A percentile compares a stretch with the other conserved stretches of the same genome.
Conservation (phyloP, 495 filamentous ascomycete genomes). For the Mytilinidion resinicola region DNA sequence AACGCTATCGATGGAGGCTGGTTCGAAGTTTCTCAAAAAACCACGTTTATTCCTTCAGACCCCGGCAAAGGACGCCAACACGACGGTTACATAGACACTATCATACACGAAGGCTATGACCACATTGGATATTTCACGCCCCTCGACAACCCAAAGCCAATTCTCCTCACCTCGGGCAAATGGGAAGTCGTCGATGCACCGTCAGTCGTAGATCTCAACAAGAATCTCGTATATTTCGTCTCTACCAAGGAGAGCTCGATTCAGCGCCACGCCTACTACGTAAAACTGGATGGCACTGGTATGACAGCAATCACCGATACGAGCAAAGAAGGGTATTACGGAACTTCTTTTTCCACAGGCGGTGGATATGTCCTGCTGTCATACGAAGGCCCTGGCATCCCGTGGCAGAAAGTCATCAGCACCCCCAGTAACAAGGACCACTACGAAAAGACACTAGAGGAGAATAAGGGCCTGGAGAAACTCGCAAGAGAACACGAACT, state of each 20-base stretch:
- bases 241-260: conserved; percentile 81
- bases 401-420: conserved; percentile 86
- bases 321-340: conserved; percentile 73
- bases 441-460: conserved; percentile 66
- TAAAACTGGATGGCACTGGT: conserved; percentile 70
- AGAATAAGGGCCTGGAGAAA: conserved; percentile 62
- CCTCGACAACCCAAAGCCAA: conserved; percentile 69
- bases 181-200: conserved; percentile 93
- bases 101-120: conserved; percentile 81
- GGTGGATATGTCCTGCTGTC: conserved; percentile 75
- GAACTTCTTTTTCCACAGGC: conserved; percentile 75
- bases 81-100: conserved; percentile 88
- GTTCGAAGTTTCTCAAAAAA: conserved; percentile 90
- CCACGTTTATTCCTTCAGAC: conserved; percentile 80
- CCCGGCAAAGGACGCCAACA: conserved; percentile 65
- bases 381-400: conserved; percentile 78
- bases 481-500: conserved; percentile 71
- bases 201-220: conserved; percentile 75
- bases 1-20: conserved; percentile 83
- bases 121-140: conserved; percentile 95
- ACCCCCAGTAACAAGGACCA: conserved; percentile 60
- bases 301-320: conserved; percentile 68
- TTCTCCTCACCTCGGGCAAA: conserved; percentile 77
- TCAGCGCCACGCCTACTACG: conserved; percentile 84
- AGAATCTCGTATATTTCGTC: conserved; percentile 84